phyloP scores from a whole-genome alignment of 176 grass and related monocot genomes.

The Triticum dicoccoides region DNA sequence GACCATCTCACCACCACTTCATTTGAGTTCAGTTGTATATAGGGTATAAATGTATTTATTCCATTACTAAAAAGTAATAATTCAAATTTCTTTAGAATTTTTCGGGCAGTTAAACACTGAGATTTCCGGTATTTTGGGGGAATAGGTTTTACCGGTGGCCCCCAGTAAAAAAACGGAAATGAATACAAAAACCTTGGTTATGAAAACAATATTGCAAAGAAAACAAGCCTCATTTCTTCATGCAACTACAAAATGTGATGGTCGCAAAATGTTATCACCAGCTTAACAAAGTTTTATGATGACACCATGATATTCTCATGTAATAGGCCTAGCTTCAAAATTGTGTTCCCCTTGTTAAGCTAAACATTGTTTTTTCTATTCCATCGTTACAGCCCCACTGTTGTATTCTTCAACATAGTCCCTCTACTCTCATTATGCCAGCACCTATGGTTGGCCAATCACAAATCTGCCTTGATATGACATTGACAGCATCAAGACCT shows the following conservation, averaged over 20 bases:
- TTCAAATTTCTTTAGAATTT: not conserved
- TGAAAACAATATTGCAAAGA: not conserved
- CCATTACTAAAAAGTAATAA: not conserved
- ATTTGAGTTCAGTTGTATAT: not conserved
- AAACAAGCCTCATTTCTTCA: not conserved
- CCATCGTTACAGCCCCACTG: not conserved
- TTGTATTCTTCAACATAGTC: not conserved
- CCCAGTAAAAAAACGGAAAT: not conserved
- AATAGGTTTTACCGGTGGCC: not conserved
- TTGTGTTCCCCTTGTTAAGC: not conserved
- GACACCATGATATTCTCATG: not conserved
- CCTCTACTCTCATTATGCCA: not conserved
- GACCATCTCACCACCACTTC: not conserved
- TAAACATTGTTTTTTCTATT: not conserved
- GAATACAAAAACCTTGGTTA: not conserved
- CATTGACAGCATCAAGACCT: not conserved
- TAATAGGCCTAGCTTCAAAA: not conserved
- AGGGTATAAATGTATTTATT: not conserved
- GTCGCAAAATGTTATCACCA: not conserved
- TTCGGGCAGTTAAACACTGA: not conserved
- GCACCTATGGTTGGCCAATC: not conserved
- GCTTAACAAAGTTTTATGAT: constrained; percentile 7
- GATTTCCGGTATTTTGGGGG: not conserved
- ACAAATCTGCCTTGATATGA: not conserved
- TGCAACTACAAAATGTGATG: constrained; percentile 20